Conservation (phyloP, 345 rosid genomes). For the Passiflora organensis region DNA sequence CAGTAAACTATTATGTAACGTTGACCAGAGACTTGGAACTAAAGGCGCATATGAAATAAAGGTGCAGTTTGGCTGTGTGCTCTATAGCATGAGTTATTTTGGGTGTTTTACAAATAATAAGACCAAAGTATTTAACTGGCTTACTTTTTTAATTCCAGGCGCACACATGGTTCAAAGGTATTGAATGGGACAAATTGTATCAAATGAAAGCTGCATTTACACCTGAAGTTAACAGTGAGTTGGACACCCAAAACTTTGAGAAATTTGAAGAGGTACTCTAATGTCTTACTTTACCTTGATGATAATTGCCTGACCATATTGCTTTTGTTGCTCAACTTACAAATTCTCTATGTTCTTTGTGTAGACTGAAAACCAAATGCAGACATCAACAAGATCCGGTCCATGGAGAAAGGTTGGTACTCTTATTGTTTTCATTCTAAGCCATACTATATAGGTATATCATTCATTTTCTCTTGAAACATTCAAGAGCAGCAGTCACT, state of each 20-base stretch:
- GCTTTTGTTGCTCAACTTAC: slow-evolving; percentile 3
- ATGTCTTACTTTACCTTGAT: background rate
- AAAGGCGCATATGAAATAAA: slow-evolving; percentile 59
- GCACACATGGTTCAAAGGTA: slow-evolving; percentile 56
- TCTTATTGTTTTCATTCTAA: background rate
- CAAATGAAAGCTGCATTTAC: slow-evolving; percentile 57
- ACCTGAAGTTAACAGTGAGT: slow-evolving; percentile 56
- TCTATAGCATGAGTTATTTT: slow-evolving; percentile 1
- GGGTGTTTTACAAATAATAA: background rate
- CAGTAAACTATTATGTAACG: slow-evolving; percentile 54
- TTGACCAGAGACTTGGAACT: slow-evolving; percentile 62
- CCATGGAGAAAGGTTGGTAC: slow-evolving; percentile 36
- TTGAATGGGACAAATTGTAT: slow-evolving; percentile 55
- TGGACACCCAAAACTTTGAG: slow-evolving; percentile 65
- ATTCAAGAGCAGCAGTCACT: too few species aligned
- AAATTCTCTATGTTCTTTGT: background rate
- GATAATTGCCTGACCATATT: background rate
- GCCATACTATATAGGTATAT: too few species aligned
- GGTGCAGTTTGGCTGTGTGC: slow-evolving; percentile 29
- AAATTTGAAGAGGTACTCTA: slow-evolving; percentile 59
- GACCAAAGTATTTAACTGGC: background rate
- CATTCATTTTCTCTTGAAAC: too few species aligned
- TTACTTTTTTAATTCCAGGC: slow-evolving; percentile 25
- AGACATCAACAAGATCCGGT: slow-evolving; percentile 25
- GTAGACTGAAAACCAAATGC: slow-evolving; percentile 26